phyloP scores from a whole-genome alignment of 768 basidiomycete genomes.

The Sporobolomyces roseus region DNA sequence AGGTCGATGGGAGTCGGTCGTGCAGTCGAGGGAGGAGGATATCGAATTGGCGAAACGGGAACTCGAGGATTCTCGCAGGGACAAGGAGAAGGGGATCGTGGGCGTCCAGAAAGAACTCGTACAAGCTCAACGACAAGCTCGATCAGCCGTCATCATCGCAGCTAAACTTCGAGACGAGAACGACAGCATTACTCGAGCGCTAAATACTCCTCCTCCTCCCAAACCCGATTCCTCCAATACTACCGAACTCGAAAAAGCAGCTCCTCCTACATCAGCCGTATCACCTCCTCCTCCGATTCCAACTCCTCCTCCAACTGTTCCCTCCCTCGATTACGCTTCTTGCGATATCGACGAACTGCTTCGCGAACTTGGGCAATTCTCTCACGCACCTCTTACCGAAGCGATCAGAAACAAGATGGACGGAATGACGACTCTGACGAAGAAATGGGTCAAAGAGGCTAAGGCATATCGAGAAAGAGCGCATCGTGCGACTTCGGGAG shows the following conservation, averaged over 20 bases:
- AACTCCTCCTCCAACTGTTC: background rate
- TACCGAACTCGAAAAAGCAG: slow-evolving; percentile 23
- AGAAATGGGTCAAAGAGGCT: slow-evolving; percentile 97
- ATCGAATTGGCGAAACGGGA: slow-evolving; percentile 53
- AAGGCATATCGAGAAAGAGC: slow-evolving; percentile 93
- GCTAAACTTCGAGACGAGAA: slow-evolving; percentile 48
- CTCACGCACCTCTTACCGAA: slow-evolving; percentile 80
- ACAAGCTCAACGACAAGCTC: slow-evolving; percentile 38
- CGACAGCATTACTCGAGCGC: slow-evolving; percentile 45
- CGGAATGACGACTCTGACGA: slow-evolving; percentile 63
- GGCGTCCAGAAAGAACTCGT: slow-evolving; percentile 31
- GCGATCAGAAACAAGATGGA: slow-evolving; percentile 60
- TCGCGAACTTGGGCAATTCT: slow-evolving; percentile 54
- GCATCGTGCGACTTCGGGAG: slow-evolving; percentile 29
- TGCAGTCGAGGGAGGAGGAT: slow-evolving; percentile 57
- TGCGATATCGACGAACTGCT: slow-evolving; percentile 34
- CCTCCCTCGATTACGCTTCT: slow-evolving; percentile 28
- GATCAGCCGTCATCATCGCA: slow-evolving; percentile 47
- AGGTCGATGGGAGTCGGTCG: slow-evolving; percentile 50
- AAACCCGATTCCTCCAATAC: slow-evolving; percentile 9
- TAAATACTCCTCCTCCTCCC: slow-evolving; percentile 19
- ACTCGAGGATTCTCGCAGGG: slow-evolving; percentile 10
- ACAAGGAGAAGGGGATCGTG: slow-evolving; percentile 30
- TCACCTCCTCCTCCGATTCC: too few species aligned
- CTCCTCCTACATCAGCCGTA: background rate